phyloP scores from a whole-genome alignment of 352 stramenopile species.

The Saprolegnia parasitica region DNA sequence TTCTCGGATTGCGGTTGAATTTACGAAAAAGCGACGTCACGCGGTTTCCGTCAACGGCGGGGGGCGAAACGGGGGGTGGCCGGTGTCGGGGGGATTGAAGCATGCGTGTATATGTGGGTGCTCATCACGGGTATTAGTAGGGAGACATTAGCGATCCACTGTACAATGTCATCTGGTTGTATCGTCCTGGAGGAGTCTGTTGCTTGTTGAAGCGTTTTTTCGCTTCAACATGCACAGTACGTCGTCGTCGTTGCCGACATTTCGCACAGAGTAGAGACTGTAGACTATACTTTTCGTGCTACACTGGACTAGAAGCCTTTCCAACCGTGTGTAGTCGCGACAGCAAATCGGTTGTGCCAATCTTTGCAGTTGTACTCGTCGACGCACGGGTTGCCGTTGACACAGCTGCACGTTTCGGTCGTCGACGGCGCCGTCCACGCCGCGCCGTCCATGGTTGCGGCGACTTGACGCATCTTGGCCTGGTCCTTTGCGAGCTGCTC shows the following conservation, averaged over 20 bases:
- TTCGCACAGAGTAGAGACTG: background rate
- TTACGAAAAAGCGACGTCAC: background rate
- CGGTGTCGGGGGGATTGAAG: too few relatives aligned
- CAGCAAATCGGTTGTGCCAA: slow-evolving; percentile 76
- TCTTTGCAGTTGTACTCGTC: slow-evolving; percentile 88
- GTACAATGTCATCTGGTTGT: too few relatives aligned
- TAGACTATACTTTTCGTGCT: background rate
- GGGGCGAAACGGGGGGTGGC: too few relatives aligned
- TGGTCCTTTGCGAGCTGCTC: slow-evolving; percentile 68
- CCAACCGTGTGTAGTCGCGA: slow-evolving; percentile 85
- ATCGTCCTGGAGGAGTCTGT: too few relatives aligned
- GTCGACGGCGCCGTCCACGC: slow-evolving; percentile 31
- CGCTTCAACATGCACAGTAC: too few relatives aligned
- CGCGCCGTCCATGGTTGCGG: slow-evolving; percentile 48
- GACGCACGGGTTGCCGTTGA: slow-evolving; percentile 87
- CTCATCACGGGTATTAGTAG: too few relatives aligned
- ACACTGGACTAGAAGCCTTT: slow-evolving; percentile 65
- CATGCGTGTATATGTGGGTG: too few relatives aligned
- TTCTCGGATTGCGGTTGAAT: background rate
- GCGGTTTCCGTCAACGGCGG: background rate
- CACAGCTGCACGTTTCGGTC: slow-evolving; percentile 77
- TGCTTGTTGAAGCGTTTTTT: too few relatives aligned
- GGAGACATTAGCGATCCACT: too few relatives aligned
- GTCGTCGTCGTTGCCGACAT: too few relatives aligned
- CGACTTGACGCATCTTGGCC: slow-evolving; percentile 35